These are phyloP conservation scores for Diospyros lotus DNA, from an alignment of 148 eudicot species.

Conservation along the genomic window DNA sequence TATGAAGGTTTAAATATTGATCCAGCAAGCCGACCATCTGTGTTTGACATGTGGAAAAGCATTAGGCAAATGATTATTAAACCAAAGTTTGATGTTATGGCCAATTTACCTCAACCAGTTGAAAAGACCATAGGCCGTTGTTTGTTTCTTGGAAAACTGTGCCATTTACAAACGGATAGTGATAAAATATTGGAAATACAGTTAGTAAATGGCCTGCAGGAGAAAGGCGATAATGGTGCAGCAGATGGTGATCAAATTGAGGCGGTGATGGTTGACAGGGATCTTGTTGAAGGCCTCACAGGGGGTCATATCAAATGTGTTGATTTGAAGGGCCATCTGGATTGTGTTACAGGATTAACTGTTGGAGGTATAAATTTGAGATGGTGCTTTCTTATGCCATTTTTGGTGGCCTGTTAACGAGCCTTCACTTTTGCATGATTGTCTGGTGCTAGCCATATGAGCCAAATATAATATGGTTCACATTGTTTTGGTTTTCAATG, in stretches of 20 bases:
- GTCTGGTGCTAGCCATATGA: not conserved
- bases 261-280: conserved; percentile 27
- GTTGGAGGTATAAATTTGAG: conserved; percentile 59
- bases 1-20: conserved; percentile 44
- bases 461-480: too few relatives aligned
- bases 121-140: conserved; percentile 26
- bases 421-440: not conserved
- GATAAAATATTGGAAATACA: conserved; percentile 16
- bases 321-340: conserved; percentile 72
- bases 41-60: conserved; percentile 57
- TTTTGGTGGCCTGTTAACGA: not conserved
- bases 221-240: conserved; percentile 21
- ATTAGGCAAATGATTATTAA: conserved; percentile 32
- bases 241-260: conserved; percentile 25
- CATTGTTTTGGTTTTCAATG: not conserved
- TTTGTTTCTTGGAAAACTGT: conserved; percentile 53
- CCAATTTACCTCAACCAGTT: conserved; percentile 14
- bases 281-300: conserved; percentile 43
- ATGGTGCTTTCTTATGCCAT: not conserved
- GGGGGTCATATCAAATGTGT: conserved; percentile 39
- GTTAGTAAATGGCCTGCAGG: conserved; percentile 11
- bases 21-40: conserved; percentile 49
- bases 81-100: conserved; percentile 22
- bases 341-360: conserved; percentile 66
- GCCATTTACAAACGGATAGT: conserved; percentile 25